Base-by-base conservation (phyloP, 2,329 filamentous ascomycete genomes). In the Colletotrichum gloeosporioides region DNA sequence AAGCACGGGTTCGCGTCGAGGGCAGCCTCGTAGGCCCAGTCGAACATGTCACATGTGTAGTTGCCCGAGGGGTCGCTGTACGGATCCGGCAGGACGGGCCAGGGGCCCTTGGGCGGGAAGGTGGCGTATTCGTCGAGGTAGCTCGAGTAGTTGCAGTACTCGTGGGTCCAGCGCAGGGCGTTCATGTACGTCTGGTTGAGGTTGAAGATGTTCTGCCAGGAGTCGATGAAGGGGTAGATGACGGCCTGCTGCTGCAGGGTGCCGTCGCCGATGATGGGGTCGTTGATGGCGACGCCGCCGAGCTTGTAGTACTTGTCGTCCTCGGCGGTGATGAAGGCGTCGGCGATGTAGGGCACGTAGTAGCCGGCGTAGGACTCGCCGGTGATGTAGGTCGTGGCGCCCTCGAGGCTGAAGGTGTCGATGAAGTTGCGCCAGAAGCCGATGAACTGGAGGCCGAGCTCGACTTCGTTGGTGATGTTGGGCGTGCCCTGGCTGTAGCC, bases 401-500 rank as follows among this genome's bases (percentile, higher is more conserved):
- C 89, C n/a, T 94, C 88, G 79, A 95, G 87, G 16, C 85, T 87
- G 78, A 96, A 96, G 0, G 92, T 92, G 49, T 94, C 88, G 77
- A 95, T 86, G 79, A 95, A 96, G 85, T 95, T 95, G 85, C 93
- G 92, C 89, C 92, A 96, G 85, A 95, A 97, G 64, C 93, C 93
- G n/a, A 93, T 87, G 83, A 96, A 95, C 79, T 96, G 90, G n/a
- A 86, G 84, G 0, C 93, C 93, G 2, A 94, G 88, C 78, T 95
- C 93, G 36, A 92, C 89, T 78, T 95, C 92, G 78, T 90, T 90
- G 8, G 87, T 92, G 22, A 93, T 93, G 1, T 90, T 94, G 7
- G 92, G 87, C 1, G 85, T 90, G 18, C 94, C 94, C 39, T 91
- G 89, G 0, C 92, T 90, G 83, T 94, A 96, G 22, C 94, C 94